phyloP scores from a whole-genome alignment of 305 asterid genomes.

The Fraxinus sp. region DNA sequence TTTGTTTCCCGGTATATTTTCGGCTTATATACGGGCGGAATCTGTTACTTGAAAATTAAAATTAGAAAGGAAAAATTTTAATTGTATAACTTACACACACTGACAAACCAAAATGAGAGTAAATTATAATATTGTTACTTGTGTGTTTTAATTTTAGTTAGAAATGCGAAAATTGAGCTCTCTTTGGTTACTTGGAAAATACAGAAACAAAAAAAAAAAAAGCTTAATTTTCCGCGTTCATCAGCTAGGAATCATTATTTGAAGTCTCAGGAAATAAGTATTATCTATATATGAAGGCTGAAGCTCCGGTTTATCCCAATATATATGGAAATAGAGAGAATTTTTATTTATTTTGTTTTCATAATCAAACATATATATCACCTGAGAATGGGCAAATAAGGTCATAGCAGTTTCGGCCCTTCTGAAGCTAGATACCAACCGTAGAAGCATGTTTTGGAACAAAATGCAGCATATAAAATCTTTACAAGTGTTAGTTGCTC shows the following conservation, averaged over 20 bases:
- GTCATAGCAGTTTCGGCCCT: neutral
- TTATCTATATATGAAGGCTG: neutral
- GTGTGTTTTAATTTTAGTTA: neutral
- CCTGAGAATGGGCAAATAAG: neutral
- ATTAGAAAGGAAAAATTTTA: neutral
- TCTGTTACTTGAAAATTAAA: neutral
- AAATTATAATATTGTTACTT: neutral
- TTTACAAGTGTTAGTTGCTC: neutral
- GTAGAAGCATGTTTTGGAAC: neutral
- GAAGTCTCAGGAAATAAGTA: neutral
- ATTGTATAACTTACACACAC: neutral
- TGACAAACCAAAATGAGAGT: neutral
- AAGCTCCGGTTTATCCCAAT: neutral
- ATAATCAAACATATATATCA: neutral
- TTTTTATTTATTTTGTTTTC: neutral
- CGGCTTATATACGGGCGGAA: neutral
- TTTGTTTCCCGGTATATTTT: conserved; percentile 2
- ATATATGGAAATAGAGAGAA: neutral
- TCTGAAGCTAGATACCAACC: neutral
- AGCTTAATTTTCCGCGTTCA: neutral
- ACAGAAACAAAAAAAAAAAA: neutral
- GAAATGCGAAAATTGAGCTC: neutral
- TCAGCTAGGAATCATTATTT: neutral
- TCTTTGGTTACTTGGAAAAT: neutral
- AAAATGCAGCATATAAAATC: neutral